Evolutionary conservation across 768 basidiomycete species (phyloP).

Genomic region (Tremella yokohamensis): DNA sequence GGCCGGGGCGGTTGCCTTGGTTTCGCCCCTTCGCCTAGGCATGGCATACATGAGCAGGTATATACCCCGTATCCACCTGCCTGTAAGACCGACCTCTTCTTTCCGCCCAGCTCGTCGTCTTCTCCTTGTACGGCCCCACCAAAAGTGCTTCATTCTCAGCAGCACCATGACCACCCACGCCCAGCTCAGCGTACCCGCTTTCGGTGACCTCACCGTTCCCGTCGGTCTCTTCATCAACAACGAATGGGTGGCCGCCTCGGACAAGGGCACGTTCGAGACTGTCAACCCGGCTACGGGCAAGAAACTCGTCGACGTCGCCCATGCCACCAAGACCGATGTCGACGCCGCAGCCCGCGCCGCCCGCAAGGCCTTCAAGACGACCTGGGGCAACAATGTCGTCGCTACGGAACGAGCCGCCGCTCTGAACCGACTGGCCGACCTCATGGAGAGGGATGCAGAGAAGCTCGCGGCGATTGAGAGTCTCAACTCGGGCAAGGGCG

Average conservation of each 20-base stretch:
- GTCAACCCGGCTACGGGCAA: slow-evolving; percentile 62
- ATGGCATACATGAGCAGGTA: too few relatives aligned
- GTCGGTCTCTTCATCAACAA: slow-evolving; percentile 22
- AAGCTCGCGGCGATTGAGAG: slow-evolving; percentile 69
- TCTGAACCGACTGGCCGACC: slow-evolving; percentile 62
- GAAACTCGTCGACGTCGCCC: slow-evolving; percentile 53
- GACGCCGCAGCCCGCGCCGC: slow-evolving; percentile 63
- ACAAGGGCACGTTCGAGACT: slow-evolving; percentile 45
- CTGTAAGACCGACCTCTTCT: too few relatives aligned
- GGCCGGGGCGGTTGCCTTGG: too few relatives aligned
- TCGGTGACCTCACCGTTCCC: slow-evolving; percentile 19
- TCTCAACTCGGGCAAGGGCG: slow-evolving; percentile 62
- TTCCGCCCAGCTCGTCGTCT: too few relatives aligned
- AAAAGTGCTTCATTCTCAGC: neutral
- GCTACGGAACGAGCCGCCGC: slow-evolving; percentile 57
- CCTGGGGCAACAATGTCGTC: slow-evolving; percentile 50
- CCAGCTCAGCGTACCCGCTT: slow-evolving; percentile 12
- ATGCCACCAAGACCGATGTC: slow-evolving; percentile 67
- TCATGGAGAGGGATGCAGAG: slow-evolving; percentile 63
- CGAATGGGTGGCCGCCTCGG: slow-evolving; percentile 14
- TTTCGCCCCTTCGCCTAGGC: too few relatives aligned
- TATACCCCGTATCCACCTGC: too few relatives aligned
- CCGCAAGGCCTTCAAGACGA: slow-evolving; percentile 51
- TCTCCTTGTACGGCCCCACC: too few relatives aligned
- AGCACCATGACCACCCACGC: slow-evolving; percentile 12